Evolutionary conservation across 2,329 filamentous ascomycete species (phyloP).

Genomic region (Cladophialophora chaetospira): DNA sequence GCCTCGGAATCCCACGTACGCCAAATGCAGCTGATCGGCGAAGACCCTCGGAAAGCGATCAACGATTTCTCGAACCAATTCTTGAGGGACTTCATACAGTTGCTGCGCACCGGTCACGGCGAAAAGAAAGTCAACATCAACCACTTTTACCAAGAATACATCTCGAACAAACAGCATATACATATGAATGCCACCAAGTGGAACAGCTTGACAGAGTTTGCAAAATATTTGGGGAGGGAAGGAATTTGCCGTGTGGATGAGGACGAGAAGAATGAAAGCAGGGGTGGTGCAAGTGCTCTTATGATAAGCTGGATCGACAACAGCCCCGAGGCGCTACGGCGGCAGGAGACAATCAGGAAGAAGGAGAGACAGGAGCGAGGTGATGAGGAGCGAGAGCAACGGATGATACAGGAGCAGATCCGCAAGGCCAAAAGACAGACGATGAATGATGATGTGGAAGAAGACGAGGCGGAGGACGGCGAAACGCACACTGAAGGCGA

Average conservation of each 20-base stretch:
- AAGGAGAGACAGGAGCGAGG: conserved; percentile 87
- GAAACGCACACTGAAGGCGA: conserved; percentile 44
- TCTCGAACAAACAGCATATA: conserved; percentile 80
- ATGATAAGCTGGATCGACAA: conserved; percentile 91
- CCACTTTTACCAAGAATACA: conserved; percentile 93
- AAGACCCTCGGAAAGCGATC: conserved; percentile 82
- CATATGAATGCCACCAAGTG: conserved; percentile 95
- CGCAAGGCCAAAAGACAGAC: conserved; percentile 68
- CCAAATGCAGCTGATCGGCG: conserved; percentile 84
- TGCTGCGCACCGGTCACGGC: conserved; percentile 80
- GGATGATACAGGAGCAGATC: conserved; percentile 81
- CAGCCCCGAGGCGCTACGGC: conserved; percentile 77
- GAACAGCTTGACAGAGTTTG: conserved; percentile 85
- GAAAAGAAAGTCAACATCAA: conserved; percentile 90
- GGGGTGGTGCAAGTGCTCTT: conserved; percentile 44
- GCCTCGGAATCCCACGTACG: conserved; percentile 83
- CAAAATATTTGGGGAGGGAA: conserved; percentile 80
- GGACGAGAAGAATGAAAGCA: conserved; percentile 67
- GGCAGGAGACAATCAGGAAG: conserved; percentile 77
- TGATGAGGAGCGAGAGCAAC: conserved; percentile 86
- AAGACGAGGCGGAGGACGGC: conserved; percentile 45
- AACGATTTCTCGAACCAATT: conserved; percentile 82
- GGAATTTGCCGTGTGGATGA: conserved; percentile 90
- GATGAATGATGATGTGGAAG: conserved; percentile 48
- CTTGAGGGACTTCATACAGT: conserved; percentile 72